Base-by-base conservation (phyloP, 176 grass and related monocot genomes). In the Olyra latifolia region DNA sequence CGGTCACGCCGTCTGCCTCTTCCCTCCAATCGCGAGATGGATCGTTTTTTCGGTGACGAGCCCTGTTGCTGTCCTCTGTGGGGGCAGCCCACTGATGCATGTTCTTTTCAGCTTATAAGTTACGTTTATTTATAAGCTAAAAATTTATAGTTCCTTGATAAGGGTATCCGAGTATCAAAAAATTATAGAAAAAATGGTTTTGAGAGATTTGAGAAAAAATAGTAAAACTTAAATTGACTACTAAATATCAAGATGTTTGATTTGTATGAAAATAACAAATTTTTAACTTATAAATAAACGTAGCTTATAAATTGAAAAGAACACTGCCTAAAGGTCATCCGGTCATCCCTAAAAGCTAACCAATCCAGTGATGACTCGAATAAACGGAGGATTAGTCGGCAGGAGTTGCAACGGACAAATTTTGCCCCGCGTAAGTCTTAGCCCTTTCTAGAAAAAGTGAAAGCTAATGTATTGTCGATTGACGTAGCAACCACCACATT, bases 61-160 rank as follows among this genome's bases (percentile, higher is more conserved):
- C 46, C 28, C 60, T 66, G 74, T 19, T 84, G 82, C 62, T 76
- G 76, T 85, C 82, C 62, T 80, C 27, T 16, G 87, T 84, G 69
- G 87, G 87, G 87, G 20, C 52, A 84, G 76, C 44, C 87, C 62
- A 80, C 75, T 67, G 43, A 71, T 20, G 65, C 47, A n/a, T n/a
- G n/a, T n/a, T n/a, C n/a, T n/a, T n/a, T n/a, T n/a, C n/a, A n/a
- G n/a, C n/a, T n/a, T n/a, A n/a, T n/a, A n/a, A n/a, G n/a, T n/a
- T n/a, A n/a, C n/a, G n/a, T n/a, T n/a, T n/a, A n/a, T n/a, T n/a
- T n/a, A n/a, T n/a, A n/a, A n/a, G n/a, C n/a, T n/a, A n/a, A n/a
- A n/a, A n/a, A n/a, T n/a, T n/a, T n/a, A n/a, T n/a, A n/a, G n/a
- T n/a, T n/a, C n/a, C n/a, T n/a, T n/a, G n/a, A n/a, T n/a, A n/a